Evolutionary conservation across 2,329 filamentous ascomycete species (phyloP), one percentile per base, ranked within the genome.

Genomic region (Microdochium nivale): DNA sequence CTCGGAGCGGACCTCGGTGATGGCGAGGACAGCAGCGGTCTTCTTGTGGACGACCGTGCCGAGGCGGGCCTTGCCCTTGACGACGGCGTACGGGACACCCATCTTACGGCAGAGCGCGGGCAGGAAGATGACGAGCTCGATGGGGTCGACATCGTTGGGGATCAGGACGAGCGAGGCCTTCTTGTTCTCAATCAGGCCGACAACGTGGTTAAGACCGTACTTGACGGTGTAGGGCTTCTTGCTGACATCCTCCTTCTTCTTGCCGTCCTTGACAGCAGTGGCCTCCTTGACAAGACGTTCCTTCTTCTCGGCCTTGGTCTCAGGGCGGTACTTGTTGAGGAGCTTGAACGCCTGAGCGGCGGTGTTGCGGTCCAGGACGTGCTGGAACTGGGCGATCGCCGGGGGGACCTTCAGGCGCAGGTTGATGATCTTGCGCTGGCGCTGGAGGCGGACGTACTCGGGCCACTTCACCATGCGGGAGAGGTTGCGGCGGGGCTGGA

Each of bases 171-270:
- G 84, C 58, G 89, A 86, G 62, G 94, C 92, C 87, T 99, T 99
- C 90, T 99, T 99, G 84, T 96, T 96, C 86, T 96, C 90, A 67
- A 96, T 88, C 65, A 96, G 83, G 62, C 89, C 90, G 62, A 96
- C 90, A 61, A 99, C 94, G 83, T 99, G 94, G 87, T 99, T 99
- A 68, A 99, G 86, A 80, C 94, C 94, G 78, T 96, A 99, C 87
- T 99, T 99, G 83, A 94, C 91, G 62, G 87, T 79, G 79, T 96
- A 99, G 69, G 94, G 94, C 88, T 99, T 99, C 90, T 97, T 97
- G 87, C 84, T 89, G 72, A 95, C 92, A 68, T 96, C 91, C 84
- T 99, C 95, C 88, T 97, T 97, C 88, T 97, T 99, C 88, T 97
- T 96, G 76, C 95, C 94, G 77, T 97, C 91, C 73, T 90, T 86